Evolutionary conservation across 805 yeast genomes (phyloP), one percentile per base, ranked within the genome.

Genomic region (Candida manassasensis): DNA sequence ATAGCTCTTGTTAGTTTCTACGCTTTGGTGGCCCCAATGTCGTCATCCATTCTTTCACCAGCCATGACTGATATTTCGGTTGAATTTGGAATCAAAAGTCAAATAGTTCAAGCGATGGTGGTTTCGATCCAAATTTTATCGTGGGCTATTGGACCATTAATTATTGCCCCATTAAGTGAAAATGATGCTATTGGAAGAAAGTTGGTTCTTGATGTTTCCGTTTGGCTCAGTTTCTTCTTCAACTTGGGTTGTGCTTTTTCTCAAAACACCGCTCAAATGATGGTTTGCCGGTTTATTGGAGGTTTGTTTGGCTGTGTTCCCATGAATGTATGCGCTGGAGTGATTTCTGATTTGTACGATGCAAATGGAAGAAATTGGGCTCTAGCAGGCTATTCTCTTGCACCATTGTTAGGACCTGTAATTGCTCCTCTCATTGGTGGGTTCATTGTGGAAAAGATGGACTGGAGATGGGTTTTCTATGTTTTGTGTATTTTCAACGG

Each of bases 261-360:
- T 7, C 47, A 53, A 31, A 54, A 45, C 27, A 55, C 63, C 2
- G 47, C 59, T 9, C 67, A 61, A 40, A 44, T 64, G 41, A 44
- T 61, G 39, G 43, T 61, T 8, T 55, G 53, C 29, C 32, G 69
- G 13, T 64, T 64, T 24, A 29, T 59, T 8, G 61, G 63, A 1
- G 70, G 70, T 2, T 47, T 63, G 13, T 59, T 61, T 37, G 65
- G 67, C n/a, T 60, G 63, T 21, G 57, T 63, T 4, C 55, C 69
- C 0, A 44, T 64, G 40, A 61, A 59, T 34, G 66, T 63, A 2
- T 61, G 67, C 11, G 68, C 69, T 8, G 69, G 67, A 1, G 60
- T 61, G 2, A 48, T 63, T 14, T 55, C 63, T 13, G 70, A 64
- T 42, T 47, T 64, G 38, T 63, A 47, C 39, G 62, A 56, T 24